These are phyloP conservation scores for Drechslerella coelobrocha DNA, from an alignment of 2,329 filamentous ascomycete species.

Conservation along the genomic window DNA sequence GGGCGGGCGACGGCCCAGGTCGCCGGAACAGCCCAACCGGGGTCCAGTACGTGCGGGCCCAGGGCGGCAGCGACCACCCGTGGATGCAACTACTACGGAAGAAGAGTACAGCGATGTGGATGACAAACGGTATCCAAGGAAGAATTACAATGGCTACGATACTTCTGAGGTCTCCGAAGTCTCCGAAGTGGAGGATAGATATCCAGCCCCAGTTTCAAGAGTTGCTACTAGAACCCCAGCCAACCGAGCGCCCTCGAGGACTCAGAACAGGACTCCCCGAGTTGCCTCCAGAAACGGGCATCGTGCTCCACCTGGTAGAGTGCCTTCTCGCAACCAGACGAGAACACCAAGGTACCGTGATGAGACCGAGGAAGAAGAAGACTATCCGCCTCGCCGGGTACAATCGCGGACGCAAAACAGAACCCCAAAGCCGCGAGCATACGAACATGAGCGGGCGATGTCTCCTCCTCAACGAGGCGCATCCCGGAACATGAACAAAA, in stretches of 20 bases:
- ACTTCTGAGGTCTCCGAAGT: slow-evolving; percentile 46
- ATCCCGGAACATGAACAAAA: slow-evolving; percentile 43
- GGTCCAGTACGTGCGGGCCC: slow-evolving; percentile 29
- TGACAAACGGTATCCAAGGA: slow-evolving; percentile 13
- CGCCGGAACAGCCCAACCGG: slow-evolving; percentile 30
- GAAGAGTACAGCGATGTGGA: slow-evolving; percentile 46
- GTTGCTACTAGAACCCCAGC: slow-evolving; percentile 24
- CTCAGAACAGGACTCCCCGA: slow-evolving; percentile 38
- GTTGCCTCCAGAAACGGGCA: slow-evolving; percentile 45
- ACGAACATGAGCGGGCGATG: slow-evolving; percentile 39
- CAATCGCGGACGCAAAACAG: slow-evolving; percentile 40
- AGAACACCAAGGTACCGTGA: slow-evolving; percentile 34
- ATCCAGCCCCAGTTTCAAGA: slow-evolving; percentile 12
- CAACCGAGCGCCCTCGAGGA: slow-evolving; percentile 36
- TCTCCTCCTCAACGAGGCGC: slow-evolving; percentile 41
- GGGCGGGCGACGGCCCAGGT: slow-evolving; percentile 23
- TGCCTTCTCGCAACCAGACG: slow-evolving; percentile 39
- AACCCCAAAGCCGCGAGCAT: slow-evolving; percentile 41
- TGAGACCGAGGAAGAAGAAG: slow-evolving; percentile 37
- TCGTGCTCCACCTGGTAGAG: slow-evolving; percentile 33
- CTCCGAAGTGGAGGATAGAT: slow-evolving; percentile 39
- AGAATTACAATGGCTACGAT: slow-evolving; percentile 45
- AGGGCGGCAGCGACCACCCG: slow-evolving; percentile 16
- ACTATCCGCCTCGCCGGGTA: slow-evolving; percentile 36
- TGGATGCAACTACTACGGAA: slow-evolving; percentile 30